Percentiles rank a stretch among this genome's conserved stretches.
These are phyloP conservation scores for Verticillium albo-atrum DNA, from an alignment of 2,329 filamentous ascomycete species.

Conservation along the genomic window DNA sequence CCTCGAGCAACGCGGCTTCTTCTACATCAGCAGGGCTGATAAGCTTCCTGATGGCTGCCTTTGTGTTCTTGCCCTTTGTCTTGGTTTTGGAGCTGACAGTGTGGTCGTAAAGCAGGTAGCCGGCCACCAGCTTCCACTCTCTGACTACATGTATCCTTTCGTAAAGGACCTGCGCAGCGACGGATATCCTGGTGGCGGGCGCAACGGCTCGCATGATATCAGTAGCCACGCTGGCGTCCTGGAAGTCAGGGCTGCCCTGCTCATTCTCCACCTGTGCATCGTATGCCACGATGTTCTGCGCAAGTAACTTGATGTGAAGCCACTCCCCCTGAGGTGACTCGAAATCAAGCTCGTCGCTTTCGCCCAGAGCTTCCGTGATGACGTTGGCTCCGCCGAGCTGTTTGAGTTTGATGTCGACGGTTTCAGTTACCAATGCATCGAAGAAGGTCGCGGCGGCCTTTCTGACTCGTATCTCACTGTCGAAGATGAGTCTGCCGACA, in stretches of 20 bases:
- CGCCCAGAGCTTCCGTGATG: slow-evolving; percentile 69
- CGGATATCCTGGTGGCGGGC: slow-evolving; percentile 75
- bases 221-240: slow-evolving; percentile 44
- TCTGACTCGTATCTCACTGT: slow-evolving; percentile 76
- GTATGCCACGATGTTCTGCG: slow-evolving; percentile 77
- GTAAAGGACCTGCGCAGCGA: slow-evolving; percentile 82
- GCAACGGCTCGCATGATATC: slow-evolving; percentile 58
- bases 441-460: slow-evolving; percentile 92
- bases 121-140: slow-evolving; percentile 83
- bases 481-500: slow-evolving; percentile 84
- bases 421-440: slow-evolving; percentile 77
- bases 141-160: slow-evolving; percentile 75
- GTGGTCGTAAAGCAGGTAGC: slow-evolving; percentile 90
- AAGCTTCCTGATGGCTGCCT: slow-evolving; percentile 62
- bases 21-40: slow-evolving; percentile 72
- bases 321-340: slow-evolving; percentile 75
- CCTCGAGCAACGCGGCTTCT: slow-evolving; percentile 80
- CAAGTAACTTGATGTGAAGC: slow-evolving; percentile 88
- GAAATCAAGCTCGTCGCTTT: slow-evolving; percentile 69
- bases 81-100: slow-evolving; percentile 57
- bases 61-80: slow-evolving; percentile 50
- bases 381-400: slow-evolving; percentile 77
- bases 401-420: slow-evolving; percentile 74
- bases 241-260: slow-evolving; percentile 36
- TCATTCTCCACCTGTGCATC: slow-evolving; percentile 65